Base-by-base conservation (phyloP, 2,329 filamentous ascomycete genomes). In the Onygena corvina region DNA sequence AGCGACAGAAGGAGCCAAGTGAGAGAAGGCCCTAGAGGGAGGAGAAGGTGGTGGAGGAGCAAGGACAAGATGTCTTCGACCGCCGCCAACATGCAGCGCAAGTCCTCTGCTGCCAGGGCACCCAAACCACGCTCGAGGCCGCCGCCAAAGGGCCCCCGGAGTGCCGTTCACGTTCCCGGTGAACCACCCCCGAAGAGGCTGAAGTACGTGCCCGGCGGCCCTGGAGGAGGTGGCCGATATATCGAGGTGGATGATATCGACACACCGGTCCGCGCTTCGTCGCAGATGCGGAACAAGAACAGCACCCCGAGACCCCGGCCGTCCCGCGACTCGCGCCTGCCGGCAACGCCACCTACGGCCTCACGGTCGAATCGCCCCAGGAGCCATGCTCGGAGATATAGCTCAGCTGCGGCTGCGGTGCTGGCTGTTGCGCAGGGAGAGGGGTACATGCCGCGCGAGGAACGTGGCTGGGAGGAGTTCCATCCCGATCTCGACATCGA, bases 401-500 rank as follows among this genome's bases (percentile, higher is more conserved):
- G 83, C 59, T 90, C 86, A 40, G 87, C 79, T 25, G 70, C 83
- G n/a, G 87, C 90, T 9, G 88, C 88, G 23, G 86, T 89, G 20
- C 86, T 89, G 46, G 88, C 87, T 4, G 84, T 92, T 52, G 86
- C 87, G 57, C 88, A 94, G 62, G 89, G 81, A 59, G 92, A 96
- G 71, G 89, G 90, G 46, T 96, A 96, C 69, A 98, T 98, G 65
- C 92, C 92, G 27, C 78, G 92, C 61, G 92, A 98, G 68, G 92
- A 98, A 70, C 81, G 90, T 54, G 86, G 87, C 47, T 98, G 90
- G 88, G 89, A 95, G 61, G 92, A 98, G 64, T 96, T 96, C 56
- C 92, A 98, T 66, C 88, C 87, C 0, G 86, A 95, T 59, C 77
- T 98, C 47, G 89, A 96, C 68, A 88, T 95, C 45, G 87, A 94